Evolutionary conservation across 2,329 filamentous ascomycete genomes (phyloP).

Genomic region (Epichloe gansuensis): DNA sequence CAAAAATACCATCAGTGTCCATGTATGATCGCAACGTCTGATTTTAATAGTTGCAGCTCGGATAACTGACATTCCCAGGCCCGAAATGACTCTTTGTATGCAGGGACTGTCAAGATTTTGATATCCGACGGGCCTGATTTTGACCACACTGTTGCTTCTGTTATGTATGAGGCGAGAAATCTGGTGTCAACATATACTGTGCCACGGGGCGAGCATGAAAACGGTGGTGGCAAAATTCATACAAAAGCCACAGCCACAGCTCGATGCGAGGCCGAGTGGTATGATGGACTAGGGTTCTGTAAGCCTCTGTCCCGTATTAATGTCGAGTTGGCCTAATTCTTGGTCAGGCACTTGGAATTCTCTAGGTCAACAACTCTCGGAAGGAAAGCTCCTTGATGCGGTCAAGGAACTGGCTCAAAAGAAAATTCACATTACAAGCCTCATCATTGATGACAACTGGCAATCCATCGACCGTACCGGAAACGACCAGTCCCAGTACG

Average conservation of each 20-base stretch:
- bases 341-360: slow-evolving; percentile 75
- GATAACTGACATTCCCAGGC: slow-evolving; percentile 25
- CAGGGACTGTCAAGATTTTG: slow-evolving; percentile 49
- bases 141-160: slow-evolving; percentile 64
- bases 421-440: slow-evolving; percentile 64
- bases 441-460: slow-evolving; percentile 98
- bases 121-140: slow-evolving; percentile 61
- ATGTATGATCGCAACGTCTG: slow-evolving; percentile 33
- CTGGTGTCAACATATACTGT: slow-evolving; percentile 26
- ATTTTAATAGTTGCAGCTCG: not conserved
- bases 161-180: slow-evolving; percentile 77
- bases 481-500: slow-evolving; percentile 41
- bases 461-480: slow-evolving; percentile 53
- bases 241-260: slow-evolving; percentile 41
- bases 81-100: slow-evolving; percentile 52
- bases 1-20: slow-evolving; percentile 54
- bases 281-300: slow-evolving; percentile 88
- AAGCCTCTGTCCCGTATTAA: slow-evolving; percentile 14
- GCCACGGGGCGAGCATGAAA: slow-evolving; percentile 30
- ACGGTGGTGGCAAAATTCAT: slow-evolving; percentile 32
- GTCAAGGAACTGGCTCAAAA: slow-evolving; percentile 58
- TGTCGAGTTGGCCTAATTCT: slow-evolving; percentile 9
- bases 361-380: slow-evolving; percentile 70
- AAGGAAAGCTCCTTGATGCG: slow-evolving; percentile 66
- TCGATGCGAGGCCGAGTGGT: slow-evolving; percentile 76